Conservation (phyloP, 2,329 filamentous ascomycete genomes). For the Nothopassalora personata region DNA sequence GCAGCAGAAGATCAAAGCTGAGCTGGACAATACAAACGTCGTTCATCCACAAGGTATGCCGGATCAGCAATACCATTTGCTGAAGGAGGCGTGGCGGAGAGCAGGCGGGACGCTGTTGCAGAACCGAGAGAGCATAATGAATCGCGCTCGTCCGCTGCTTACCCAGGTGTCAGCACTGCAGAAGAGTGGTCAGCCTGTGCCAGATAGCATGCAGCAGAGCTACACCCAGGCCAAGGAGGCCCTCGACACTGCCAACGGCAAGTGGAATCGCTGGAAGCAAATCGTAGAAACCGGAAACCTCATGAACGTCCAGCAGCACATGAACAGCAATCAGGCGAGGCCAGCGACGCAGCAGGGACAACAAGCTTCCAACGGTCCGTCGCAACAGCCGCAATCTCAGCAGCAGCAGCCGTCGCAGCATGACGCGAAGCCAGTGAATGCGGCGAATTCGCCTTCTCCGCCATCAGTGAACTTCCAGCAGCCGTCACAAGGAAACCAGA, state of each 20-base stretch:
- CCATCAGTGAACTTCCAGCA: slow-evolving; percentile 7
- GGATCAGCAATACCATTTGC: slow-evolving; percentile 9
- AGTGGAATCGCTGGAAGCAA: slow-evolving; percentile 16
- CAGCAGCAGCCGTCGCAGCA: slow-evolving; percentile 10
- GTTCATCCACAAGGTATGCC: slow-evolving; percentile 11
- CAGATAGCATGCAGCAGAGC: slow-evolving; percentile 10
- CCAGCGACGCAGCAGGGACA: slow-evolving; percentile 20
- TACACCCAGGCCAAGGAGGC: slow-evolving; percentile 12
- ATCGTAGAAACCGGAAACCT: slow-evolving; percentile 8
- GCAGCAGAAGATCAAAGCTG: slow-evolving; percentile 10
- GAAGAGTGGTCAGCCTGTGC: slow-evolving; percentile 8
- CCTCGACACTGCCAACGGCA: slow-evolving; percentile 8
- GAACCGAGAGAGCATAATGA: slow-evolving; percentile 13
- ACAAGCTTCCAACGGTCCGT: slow-evolving; percentile 13
- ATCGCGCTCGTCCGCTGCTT: slow-evolving; percentile 8
- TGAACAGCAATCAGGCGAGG: slow-evolving; percentile 13
- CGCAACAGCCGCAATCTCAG: slow-evolving; percentile 13
- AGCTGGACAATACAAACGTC: slow-evolving; percentile 15
- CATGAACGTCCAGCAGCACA: slow-evolving; percentile 6
- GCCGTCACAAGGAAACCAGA: slow-evolving; percentile 12
- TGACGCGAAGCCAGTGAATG: slow-evolving; percentile 1
- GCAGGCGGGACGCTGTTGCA: slow-evolving; percentile 7
- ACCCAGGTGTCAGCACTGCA: slow-evolving; percentile 10
- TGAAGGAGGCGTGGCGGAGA: slow-evolving; percentile 8
- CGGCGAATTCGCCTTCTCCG: background rate